These are phyloP conservation scores for Sporothrix curviconia DNA, from an alignment of 2,329 filamentous ascomycete genomes.

Conservation along the genomic window DNA sequence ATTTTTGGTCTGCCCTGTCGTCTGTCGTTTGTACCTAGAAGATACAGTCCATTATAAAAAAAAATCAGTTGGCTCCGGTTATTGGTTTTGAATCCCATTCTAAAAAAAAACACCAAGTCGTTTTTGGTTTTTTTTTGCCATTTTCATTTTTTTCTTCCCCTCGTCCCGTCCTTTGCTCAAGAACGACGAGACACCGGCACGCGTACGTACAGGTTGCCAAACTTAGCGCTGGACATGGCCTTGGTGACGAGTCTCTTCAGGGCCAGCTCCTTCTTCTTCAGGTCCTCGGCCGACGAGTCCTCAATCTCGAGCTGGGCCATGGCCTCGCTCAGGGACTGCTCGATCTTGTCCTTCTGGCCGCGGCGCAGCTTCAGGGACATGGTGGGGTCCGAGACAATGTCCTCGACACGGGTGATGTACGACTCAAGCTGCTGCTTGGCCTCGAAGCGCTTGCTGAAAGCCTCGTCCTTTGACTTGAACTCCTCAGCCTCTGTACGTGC, in stretches of 20 bases:
- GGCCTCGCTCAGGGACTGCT: constrained; percentile 90
- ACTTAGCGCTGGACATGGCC: constrained; percentile 88
- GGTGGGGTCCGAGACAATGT: constrained; percentile 94
- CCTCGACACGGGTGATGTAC: constrained; percentile 97
- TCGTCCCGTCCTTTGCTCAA: too few species aligned
- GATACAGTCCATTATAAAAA: constrained; percentile 7
- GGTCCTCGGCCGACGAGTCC: constrained; percentile 83
- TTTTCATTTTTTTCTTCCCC: background rate
- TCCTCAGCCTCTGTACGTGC: constrained; percentile 82
- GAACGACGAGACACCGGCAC: too few species aligned
- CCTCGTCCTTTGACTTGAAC: constrained; percentile 97
- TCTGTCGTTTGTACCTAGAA: background rate
- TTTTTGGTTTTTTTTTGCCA: background rate
- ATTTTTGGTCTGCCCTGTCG: background rate
- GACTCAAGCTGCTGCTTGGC: constrained; percentile 98
- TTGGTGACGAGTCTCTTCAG: constrained; percentile 98
- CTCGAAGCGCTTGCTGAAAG: constrained; percentile 99
- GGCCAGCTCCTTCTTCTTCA: constrained; percentile 99
- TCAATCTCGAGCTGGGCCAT: constrained; percentile 97
- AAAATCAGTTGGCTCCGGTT: constrained; percentile 1
- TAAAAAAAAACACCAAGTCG: constrained; percentile 9
- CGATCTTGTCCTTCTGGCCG: constrained; percentile 99
- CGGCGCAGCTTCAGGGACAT: constrained; percentile 98
- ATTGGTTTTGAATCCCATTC: background rate
- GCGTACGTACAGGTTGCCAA: too few species aligned